A percentile compares a stretch with the other conserved stretches of the same genome.
Conservation (phyloP, 139 green algal species). For the Deuterostichococcus epilithicus region DNA sequence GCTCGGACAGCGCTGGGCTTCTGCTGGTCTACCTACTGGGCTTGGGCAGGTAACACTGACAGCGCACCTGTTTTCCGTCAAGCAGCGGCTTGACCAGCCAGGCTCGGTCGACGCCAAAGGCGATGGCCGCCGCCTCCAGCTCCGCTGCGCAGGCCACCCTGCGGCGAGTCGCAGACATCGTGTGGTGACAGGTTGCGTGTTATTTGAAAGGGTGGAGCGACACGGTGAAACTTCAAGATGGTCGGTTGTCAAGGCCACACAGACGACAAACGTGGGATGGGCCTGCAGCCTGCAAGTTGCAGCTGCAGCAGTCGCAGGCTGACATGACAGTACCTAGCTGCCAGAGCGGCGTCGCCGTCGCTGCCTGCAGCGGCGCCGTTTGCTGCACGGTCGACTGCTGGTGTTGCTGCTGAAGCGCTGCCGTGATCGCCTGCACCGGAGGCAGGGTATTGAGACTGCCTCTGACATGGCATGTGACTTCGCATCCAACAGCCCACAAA, state of each 20-base stretch:
- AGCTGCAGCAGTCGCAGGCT: no score
- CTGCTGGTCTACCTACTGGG: background rate
- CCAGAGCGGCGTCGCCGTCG: no score
- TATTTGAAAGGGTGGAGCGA: background rate
- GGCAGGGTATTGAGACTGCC: no score
- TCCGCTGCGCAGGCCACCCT: constrained; percentile 1
- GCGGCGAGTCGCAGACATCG: background rate
- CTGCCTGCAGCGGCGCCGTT: no score
- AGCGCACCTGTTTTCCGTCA: constrained; percentile 57
- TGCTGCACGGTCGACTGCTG: no score
- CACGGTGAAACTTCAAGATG: background rate
- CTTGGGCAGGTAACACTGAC: background rate
- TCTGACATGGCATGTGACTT: no score
- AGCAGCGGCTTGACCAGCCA: constrained; percentile 71
- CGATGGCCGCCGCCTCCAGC: constrained; percentile 37
- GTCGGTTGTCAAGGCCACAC: background rate
- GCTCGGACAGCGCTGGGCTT: background rate
- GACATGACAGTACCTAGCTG: no score
- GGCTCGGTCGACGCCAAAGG: constrained; percentile 52
- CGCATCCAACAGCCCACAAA: no score
- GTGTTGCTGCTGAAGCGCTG: no score
- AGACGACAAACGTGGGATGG: background rate
- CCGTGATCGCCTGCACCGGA: no score
- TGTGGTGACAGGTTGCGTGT: background rate
- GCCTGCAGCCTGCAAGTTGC: background rate